Base-by-base conservation (phyloP, 2,329 filamentous ascomycete species). In the Beauveria pseudobassiana region DNA sequence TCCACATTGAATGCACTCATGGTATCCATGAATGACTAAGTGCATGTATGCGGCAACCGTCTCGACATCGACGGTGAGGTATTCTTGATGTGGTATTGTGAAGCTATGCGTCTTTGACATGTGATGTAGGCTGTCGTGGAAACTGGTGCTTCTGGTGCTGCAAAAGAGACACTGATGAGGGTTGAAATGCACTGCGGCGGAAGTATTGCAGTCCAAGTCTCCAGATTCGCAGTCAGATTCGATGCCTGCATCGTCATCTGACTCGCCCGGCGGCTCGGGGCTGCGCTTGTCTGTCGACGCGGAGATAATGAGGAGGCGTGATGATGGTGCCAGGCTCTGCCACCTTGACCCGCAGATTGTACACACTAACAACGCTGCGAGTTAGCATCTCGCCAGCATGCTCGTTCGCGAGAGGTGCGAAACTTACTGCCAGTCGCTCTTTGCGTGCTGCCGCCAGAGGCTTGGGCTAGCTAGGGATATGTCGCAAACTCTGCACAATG, bases 1-100 rank as follows among this genome's bases (percentile, higher is more conserved):
- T 0, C 77, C 77, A 65, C 82, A 85, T 20, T 74, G 74, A 30
- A 85, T 73, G 63, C 82, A 85, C 66, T 83, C 79, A 38, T 72
- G 71, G 62, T 81, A 82, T 0, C 70, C 74, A n/a, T 73, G 77
- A 24, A 84, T 77, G 54, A 84, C 69, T 4, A 81, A 72, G 61
- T 78, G 75, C 1, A 84, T 67, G 57, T 83, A 82, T 24, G 69
- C 66, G 14, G 83, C 68, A 1, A 84, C 67, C 0, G 78, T 77
- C 49, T 77, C 77, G 1, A 77, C 63, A 46, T 82, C 78, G 4
- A 82, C 77, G 0, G 72, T 65, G 1, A 84, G 69, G 9, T 73
- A 67, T 1, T 76, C 67, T 52, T 65, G 71, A 40, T 76, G 67
- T 1, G 75, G 76, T 16, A 83, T 68, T 48, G 74, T 73, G 34